Percentiles rank a stretch among this genome's conserved stretches.
Evolutionary conservation across 164 flowering plant genomes (phyloP).

Genomic region (Protea cynaroides): DNA sequence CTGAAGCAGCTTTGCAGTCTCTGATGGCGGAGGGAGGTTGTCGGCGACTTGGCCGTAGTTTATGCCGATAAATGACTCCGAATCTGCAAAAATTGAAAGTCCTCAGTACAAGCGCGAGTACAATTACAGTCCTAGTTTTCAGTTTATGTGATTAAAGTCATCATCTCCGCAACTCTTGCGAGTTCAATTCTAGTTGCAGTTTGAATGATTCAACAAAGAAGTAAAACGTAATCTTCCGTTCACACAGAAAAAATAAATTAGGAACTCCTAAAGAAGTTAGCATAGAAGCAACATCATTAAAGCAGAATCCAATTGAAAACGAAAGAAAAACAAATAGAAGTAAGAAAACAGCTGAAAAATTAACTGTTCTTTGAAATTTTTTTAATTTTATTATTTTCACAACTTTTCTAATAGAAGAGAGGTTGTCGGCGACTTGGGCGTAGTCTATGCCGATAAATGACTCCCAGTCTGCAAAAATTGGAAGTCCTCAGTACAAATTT

Average conservation of each 20-base stretch:
- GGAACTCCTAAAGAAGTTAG: too few relatives aligned
- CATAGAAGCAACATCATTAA: too few relatives aligned
- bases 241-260: too few relatives aligned
- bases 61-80: constrained; percentile 72
- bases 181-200: neutral
- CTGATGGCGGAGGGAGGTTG: constrained; percentile 77
- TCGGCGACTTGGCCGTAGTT: constrained; percentile 90
- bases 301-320: too few relatives aligned
- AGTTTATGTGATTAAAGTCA: too few relatives aligned
- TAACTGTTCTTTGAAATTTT: too few relatives aligned
- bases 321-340: too few relatives aligned
- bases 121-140: neutral
- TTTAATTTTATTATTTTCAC: too few relatives aligned
- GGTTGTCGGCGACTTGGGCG: constrained; percentile 85
- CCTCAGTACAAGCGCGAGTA: neutral
- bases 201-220: neutral
- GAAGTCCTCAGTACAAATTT: neutral
- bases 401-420: too few relatives aligned
- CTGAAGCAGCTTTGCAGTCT: constrained; percentile 64
- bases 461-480: constrained; percentile 44
- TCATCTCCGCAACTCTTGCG: neutral
- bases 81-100: constrained; percentile 31
- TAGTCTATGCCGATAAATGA: constrained; percentile 82
- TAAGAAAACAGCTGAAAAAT: too few relatives aligned
- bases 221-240: too few relatives aligned